phyloP scores from a whole-genome alignment of 2,329 filamentous ascomycete genomes.

The Coleophoma cylindrospora region DNA sequence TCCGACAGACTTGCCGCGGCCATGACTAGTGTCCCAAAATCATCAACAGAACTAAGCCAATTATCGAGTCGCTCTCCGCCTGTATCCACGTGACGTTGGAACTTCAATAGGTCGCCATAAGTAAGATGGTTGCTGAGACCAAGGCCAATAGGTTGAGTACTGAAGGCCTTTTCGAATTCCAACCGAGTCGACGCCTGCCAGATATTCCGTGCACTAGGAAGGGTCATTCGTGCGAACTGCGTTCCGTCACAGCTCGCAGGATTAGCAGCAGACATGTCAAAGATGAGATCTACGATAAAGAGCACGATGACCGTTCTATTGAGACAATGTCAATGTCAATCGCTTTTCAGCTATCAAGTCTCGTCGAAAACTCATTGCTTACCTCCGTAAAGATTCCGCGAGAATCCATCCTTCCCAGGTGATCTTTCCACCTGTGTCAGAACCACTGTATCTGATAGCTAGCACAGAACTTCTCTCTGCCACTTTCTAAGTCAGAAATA shows the following conservation, averaged over 20 bases:
- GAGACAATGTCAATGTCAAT: too few species aligned
- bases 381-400: neutral
- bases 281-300: conserved; percentile 9
- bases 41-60: neutral
- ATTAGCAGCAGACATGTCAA: conserved; percentile 2
- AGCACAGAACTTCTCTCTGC: too few species aligned
- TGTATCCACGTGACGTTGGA: neutral
- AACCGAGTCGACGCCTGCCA: conserved; percentile 7
- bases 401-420: neutral
- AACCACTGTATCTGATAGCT: too few species aligned
- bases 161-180: conserved; percentile 10
- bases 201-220: conserved; percentile 9
- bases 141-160: neutral
- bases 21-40: neutral
- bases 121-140: neutral
- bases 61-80: neutral
- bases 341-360: too few species aligned
- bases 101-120: conserved; percentile 9
- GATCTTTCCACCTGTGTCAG: neutral
- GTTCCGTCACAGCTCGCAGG: conserved; percentile 4
- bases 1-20: neutral
- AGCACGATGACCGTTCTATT: conserved; percentile 9
- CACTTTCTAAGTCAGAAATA: too few species aligned
- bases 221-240: neutral
- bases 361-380: neutral